phyloP scores from a whole-genome alignment of 805 yeast species.

The Lipomyces lipofer region DNA sequence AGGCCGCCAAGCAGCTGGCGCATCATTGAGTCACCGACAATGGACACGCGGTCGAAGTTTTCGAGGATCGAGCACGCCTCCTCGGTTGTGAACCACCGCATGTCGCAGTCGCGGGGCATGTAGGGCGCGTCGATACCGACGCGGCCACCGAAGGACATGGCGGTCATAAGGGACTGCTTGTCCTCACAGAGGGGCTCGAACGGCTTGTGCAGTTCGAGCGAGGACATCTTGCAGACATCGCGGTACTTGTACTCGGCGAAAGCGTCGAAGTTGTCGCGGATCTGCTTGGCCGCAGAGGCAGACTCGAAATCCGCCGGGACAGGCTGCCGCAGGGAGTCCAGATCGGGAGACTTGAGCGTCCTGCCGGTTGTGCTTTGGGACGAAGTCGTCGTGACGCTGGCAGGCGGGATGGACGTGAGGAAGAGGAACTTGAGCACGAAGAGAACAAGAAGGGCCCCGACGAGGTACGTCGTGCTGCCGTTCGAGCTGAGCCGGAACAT shows the following conservation, averaged over 20 bases:
- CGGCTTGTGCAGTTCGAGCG: constrained; percentile 29
- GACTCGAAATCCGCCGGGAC: not conserved
- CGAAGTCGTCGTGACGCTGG: not conserved
- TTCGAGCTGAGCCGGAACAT: constrained; percentile 22
- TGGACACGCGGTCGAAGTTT: constrained; percentile 25
- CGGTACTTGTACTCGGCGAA: constrained; percentile 28
- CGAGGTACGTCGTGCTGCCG: constrained; percentile 22
- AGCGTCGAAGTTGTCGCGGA: constrained; percentile 27
- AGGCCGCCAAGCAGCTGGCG: constrained; percentile 31
- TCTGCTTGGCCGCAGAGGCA: not conserved
- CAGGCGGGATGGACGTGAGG: constrained; percentile 12
- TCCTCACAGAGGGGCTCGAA: constrained; percentile 29
- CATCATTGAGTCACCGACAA: constrained; percentile 31
- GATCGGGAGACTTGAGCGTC: not conserved
- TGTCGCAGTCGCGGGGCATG: constrained; percentile 32
- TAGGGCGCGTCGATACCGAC: constrained; percentile 31
- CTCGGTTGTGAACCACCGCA: constrained; percentile 31
- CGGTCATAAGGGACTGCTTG: constrained; percentile 22
- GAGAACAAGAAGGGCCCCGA: constrained; percentile 30
- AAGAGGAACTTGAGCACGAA: constrained; percentile 30
- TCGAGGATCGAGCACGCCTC: constrained; percentile 28
- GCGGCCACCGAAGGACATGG: constrained; percentile 30
- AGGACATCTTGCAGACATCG: constrained; percentile 29
- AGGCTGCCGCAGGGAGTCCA: not conserved
- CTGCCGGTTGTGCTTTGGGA: not conserved